phyloP scores from a whole-genome alignment of 2,329 filamentous ascomycete species.

The Pestalotiopsis sp. region DNA sequence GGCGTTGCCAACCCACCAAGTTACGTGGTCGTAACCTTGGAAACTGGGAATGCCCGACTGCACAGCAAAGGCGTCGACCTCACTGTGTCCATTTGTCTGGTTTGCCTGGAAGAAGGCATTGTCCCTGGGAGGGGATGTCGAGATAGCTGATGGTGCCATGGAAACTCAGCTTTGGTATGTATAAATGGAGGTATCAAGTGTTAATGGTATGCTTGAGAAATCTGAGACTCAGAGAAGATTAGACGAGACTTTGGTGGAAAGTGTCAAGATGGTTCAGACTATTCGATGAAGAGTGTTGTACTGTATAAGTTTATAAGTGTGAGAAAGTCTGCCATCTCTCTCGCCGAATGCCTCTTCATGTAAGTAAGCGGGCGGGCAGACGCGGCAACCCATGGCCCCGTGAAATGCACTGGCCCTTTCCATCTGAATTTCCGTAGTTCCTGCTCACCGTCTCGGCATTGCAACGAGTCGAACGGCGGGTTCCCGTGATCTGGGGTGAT shows the following conservation, averaged over 20 bases:
- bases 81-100: conserved; percentile 14
- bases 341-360: neutral
- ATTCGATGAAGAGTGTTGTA: neutral
- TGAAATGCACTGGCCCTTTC: neutral
- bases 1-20: conserved; percentile 96
- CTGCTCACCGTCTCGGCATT: neutral
- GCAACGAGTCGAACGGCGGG: neutral
- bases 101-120: conserved; percentile 35
- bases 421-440: neutral
- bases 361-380: conserved; percentile 10
- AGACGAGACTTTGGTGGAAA: neutral
- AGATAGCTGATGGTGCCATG: conserved; percentile 65
- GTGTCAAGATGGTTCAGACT: neutral
- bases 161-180: neutral
- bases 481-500: neutral
- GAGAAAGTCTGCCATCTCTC: neutral
- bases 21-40: conserved; percentile 88
- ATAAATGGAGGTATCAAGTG: neutral
- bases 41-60: conserved; percentile 61
- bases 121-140: conserved; percentile 50
- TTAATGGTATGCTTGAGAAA: neutral
- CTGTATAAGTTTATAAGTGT: neutral
- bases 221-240: neutral
- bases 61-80: conserved; percentile 58
- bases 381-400: conserved; percentile 1